Evolutionary conservation across 768 basidiomycete genomes (phyloP), one percentile per base, ranked within the genome.

Genomic region (Tulasnella sp.): DNA sequence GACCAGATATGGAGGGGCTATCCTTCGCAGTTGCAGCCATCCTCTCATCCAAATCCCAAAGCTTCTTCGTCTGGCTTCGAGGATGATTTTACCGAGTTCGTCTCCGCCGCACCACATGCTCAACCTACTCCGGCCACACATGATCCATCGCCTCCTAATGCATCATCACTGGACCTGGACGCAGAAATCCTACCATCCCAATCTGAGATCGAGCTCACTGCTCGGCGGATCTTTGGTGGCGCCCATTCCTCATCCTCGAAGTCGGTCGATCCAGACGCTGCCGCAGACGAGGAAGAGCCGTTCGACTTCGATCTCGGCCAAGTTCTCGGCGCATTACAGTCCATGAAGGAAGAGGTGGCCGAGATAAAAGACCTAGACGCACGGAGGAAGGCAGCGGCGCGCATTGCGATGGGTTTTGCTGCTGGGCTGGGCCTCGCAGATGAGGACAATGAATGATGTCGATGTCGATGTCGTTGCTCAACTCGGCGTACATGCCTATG

Each of bases 31-130:
- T 38, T 38, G 15, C 34, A 29, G 19, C 17, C 38, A n/a, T 24
- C 5, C 31, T 51, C 48, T n/a, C 38, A 46, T 34, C 34, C 31
- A 15, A 22, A 21, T 52, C 53, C 51, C 15, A 21, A 48, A 17
- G 21, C 27, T 4, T 41, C 58, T 10, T 25, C 22, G 21, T 19
- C 51, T 19, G 74, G 76, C 15, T 80, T 91, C 64, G 88, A 90
- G 55, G 88, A 91, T 65, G 85, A 92, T 68, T 92, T 92, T 66
- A 76, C 81, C 1, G 81, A 79, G 27, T 87, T 87, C 62, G 77
- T 87, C 17, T 82, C 83, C 30, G 84, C 83, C n/a, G 78, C 72
- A 3, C 38, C 64, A 4, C 19, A 12, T 9, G 15, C 34, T 7
- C 34, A 38, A 7, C 15, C 34, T 38, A 38, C 34, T 15, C 34